Conservation (phyloP, 352 stramenopile species). For the Phytophthora crassamura region DNA sequence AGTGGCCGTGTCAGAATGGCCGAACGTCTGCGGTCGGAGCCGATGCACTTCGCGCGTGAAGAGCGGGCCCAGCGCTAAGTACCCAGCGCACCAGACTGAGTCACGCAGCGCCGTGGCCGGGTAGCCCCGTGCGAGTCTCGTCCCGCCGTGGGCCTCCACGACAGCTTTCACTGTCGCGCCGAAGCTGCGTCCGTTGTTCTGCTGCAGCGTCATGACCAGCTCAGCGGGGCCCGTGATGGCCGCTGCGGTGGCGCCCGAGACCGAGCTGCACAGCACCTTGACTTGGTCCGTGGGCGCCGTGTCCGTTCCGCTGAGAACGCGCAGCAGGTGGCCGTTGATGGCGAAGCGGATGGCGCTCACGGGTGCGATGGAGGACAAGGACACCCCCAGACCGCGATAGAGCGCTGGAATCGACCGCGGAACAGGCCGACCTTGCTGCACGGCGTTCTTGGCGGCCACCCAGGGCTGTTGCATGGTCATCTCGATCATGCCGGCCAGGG, state of each 20-base stretch:
- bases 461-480: constrained; percentile 84
- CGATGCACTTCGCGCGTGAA: constrained; percentile 71
- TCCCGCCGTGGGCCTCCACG: constrained; percentile 45
- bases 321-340: constrained; percentile 69
- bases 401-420: constrained; percentile 63
- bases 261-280: constrained; percentile 64
- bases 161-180: constrained; percentile 62
- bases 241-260: constrained; percentile 63
- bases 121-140: constrained; percentile 64
- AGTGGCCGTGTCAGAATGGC: constrained; percentile 50
- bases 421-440: constrained; percentile 78
- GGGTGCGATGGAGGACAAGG: constrained; percentile 75
- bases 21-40: constrained; percentile 59
- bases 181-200: constrained; percentile 74
- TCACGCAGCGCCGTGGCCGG: constrained; percentile 68
- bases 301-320: constrained; percentile 32
- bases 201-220: constrained; percentile 86
- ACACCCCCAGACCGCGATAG: constrained; percentile 82
- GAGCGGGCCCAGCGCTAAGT: constrained; percentile 73
- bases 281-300: constrained; percentile 42
- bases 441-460: constrained; percentile 85
- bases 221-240: constrained; percentile 72
- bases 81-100: constrained; percentile 78
- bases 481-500: constrained; percentile 82
- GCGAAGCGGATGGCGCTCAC: constrained; percentile 83